Base-by-base conservation (phyloP, 2,329 filamentous ascomycete species). In the Gnomoniopsis sp. region DNA sequence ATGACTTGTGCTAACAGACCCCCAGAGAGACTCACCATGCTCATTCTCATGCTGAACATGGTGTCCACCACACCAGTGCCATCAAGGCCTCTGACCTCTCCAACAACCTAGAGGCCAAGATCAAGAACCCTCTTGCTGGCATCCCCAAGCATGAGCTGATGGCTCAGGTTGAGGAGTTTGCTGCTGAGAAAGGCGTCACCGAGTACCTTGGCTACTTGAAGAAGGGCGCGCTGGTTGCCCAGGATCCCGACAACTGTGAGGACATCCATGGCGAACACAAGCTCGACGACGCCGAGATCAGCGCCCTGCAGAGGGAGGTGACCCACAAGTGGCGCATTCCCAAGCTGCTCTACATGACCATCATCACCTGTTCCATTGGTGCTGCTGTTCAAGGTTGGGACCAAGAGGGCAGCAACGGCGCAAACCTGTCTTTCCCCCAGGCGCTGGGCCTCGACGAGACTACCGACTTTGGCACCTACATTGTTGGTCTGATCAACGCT, bases 161-260 rank as follows among this genome's bases (percentile, higher is more conserved):
- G 56, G 68, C 70, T 38, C 75, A 85, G 51, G 86, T 87, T 36
- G 78, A 85, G 55, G 75, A 76, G 19, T 90, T 89, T 66, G 87
- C 85, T 48, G 74, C 75, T 12, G 74, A 80, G 50, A 82, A 88
- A 64, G 78, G 78, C 36, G 77, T 92, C 23, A 71, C 74, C 1
- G 82, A 88, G 54, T 79, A 88, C 63, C 72, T 84, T 1, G 73
- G 75, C 3, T 69, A 88, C n/a, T 77, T 92, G 55, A 78, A 82
- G 52, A 88, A 87, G 67, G 90, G 88, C 33, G 90, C 89, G 2
- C 77, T 93, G 11, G 81, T 92, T n/a, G 90, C 90, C 2, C 88
- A 90, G 70, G 84, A 87, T 64, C 88, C 88, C 0, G 74, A 75
- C 10, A 77, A 79, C 34, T 89, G 76, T 68, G 87, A 90, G 60